phyloP scores from a whole-genome alignment of 2,329 filamentous ascomycete species.

The Talaromyces sp. region DNA sequence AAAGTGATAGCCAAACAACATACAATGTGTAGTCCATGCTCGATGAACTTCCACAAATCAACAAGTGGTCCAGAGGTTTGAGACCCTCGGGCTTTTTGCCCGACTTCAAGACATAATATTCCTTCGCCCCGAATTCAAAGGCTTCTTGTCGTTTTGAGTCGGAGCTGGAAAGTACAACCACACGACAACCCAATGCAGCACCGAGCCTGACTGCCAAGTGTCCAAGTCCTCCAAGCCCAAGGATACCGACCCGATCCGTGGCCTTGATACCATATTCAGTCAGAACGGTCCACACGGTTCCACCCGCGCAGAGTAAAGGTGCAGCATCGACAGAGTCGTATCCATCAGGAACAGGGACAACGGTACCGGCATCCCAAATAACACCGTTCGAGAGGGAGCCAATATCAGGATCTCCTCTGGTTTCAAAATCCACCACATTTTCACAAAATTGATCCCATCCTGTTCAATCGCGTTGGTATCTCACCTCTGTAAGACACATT shows the following conservation, averaged over 20 bases:
- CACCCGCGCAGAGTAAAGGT: conserved; percentile 38
- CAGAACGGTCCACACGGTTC: conserved; percentile 53
- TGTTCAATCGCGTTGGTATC: neutral
- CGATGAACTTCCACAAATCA: conserved; percentile 5
- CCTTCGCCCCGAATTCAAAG: conserved; percentile 54
- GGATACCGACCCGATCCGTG: conserved; percentile 65
- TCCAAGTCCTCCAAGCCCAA: conserved; percentile 67
- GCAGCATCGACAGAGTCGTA: conserved; percentile 30
- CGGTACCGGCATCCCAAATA: conserved; percentile 34
- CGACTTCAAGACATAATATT: conserved; percentile 65
- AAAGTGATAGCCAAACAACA: neutral
- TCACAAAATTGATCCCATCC: conserved; percentile 19
- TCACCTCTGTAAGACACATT: neutral
- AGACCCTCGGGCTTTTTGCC: conserved; percentile 67
- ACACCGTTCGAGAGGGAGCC: conserved; percentile 31
- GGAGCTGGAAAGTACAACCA: conserved; percentile 30
- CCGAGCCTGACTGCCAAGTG: conserved; percentile 69
- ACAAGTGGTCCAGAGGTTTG: conserved; percentile 31
- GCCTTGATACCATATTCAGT: conserved; percentile 56
- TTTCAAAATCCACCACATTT: conserved; percentile 27
- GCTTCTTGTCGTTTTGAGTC: conserved; percentile 29
- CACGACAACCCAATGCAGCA: conserved; percentile 63
- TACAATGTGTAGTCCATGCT: conserved; percentile 11
- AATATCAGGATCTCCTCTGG: conserved; percentile 28
- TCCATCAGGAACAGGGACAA: conserved; percentile 37